A percentile compares a stretch with the other conserved stretches of the same genome.
These are phyloP conservation scores for Blyttiomyces sp. DNA, from an alignment of 371 early-diverging fungal species.

Conservation along the genomic window DNA sequence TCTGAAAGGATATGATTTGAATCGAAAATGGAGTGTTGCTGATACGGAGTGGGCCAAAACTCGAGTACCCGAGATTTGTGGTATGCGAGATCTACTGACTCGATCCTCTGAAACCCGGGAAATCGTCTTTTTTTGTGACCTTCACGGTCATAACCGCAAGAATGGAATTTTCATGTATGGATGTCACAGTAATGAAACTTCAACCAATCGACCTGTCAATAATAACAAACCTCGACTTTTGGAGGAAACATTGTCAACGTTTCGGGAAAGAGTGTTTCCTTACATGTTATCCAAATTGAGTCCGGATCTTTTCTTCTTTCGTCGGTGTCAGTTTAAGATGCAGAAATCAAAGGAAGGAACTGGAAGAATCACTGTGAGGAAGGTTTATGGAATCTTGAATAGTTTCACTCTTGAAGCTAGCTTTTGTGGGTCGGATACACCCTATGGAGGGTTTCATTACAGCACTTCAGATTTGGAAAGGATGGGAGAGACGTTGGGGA, in stretches of 20 bases:
- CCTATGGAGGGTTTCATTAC: slow-evolving; percentile 11
- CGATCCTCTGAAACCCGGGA: not conserved
- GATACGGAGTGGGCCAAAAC: not conserved
- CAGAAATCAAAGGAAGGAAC: slow-evolving; percentile 42
- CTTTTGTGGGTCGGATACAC: slow-evolving; percentile 34
- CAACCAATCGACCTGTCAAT: too few relatives aligned
- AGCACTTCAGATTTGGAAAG: slow-evolving; percentile 10
- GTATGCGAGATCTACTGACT: slow-evolving; percentile 7
- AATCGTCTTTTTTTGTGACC: slow-evolving; percentile 31
- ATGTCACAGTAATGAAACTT: slow-evolving; percentile 16
- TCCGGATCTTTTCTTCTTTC: slow-evolving; percentile 30
- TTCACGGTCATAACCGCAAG: slow-evolving; percentile 49
- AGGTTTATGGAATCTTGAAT: slow-evolving; percentile 33
- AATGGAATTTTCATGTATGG: slow-evolving; percentile 47
- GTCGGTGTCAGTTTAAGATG: slow-evolving; percentile 28
- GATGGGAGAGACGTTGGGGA: slow-evolving; percentile 19
- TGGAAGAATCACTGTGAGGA: slow-evolving; percentile 35
- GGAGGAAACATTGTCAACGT: too few relatives aligned
- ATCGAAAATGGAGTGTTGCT: slow-evolving; percentile 36
- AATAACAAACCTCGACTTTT: too few relatives aligned
- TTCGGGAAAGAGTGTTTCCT: slow-evolving; percentile 39
- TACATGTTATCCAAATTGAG: slow-evolving; percentile 20
- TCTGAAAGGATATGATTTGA: slow-evolving; percentile 45
- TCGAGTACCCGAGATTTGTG: slow-evolving; percentile 17
- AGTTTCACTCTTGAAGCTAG: slow-evolving; percentile 43